Percentiles rank a stretch among this genome's conserved stretches.
These are phyloP conservation scores for Salinomyces thailandicus DNA, from an alignment of 2,329 filamentous ascomycete species.

Conservation along the genomic window DNA sequence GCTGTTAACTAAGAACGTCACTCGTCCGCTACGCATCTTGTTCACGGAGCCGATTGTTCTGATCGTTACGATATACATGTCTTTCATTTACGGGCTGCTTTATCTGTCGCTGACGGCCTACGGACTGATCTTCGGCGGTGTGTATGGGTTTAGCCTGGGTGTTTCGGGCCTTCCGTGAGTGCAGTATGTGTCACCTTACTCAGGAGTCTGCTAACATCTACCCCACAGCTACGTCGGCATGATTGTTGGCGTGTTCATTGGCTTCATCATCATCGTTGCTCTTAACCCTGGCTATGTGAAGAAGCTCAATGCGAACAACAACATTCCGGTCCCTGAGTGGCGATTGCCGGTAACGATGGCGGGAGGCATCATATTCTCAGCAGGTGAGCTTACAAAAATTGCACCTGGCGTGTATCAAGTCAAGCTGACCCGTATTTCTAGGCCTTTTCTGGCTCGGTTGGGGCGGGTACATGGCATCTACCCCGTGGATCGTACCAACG, in stretches of 20 bases:
- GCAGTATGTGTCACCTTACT: too few relatives aligned
- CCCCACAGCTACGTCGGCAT: background rate
- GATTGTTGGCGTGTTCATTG: conserved; percentile 14
- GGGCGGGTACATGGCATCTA: conserved; percentile 28
- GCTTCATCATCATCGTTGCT: conserved; percentile 13
- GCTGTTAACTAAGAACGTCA: conserved; percentile 28
- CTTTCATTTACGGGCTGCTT: conserved; percentile 45
- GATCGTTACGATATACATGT: conserved; percentile 35
- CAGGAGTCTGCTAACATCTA: too few relatives aligned
- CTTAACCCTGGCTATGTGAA: conserved; percentile 19
- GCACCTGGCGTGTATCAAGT: background rate
- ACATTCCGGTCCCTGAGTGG: conserved; percentile 35
- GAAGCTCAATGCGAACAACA: conserved; percentile 24
- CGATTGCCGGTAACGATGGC: conserved; percentile 39
- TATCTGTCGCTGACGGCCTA: conserved; percentile 84
- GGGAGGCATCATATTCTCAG: conserved; percentile 35
- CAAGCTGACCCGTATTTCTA: background rate
- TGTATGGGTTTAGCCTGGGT: conserved; percentile 61
- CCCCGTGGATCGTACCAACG: conserved; percentile 37
- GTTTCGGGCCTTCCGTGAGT: conserved; percentile 60
- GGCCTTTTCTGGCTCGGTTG: conserved; percentile 37
- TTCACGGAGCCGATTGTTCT: conserved; percentile 42
- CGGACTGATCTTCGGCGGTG: conserved; percentile 62
- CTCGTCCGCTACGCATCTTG: conserved; percentile 36
- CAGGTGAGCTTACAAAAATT: conserved; percentile 1